Evolutionary conservation across 768 basidiomycete genomes (phyloP).

Genomic region (Mycena vulgaris): DNA sequence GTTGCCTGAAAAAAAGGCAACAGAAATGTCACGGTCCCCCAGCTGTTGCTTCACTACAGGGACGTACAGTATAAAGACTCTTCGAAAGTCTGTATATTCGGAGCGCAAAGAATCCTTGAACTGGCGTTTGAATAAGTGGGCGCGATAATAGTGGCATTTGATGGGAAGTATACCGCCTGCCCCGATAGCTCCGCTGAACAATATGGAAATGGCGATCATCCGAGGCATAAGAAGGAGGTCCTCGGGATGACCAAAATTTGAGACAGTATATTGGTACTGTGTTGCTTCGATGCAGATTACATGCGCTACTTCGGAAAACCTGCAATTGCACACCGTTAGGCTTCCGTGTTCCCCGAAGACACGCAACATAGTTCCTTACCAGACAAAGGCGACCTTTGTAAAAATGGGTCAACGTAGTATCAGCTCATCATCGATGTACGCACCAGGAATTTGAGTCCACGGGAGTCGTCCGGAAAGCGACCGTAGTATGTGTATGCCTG

Average conservation of each 20-base stretch:
- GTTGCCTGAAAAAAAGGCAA: too few species aligned
- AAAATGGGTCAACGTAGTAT: too few species aligned
- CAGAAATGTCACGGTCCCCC: too few species aligned
- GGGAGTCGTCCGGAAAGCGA: too few species aligned
- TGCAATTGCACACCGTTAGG: too few species aligned
- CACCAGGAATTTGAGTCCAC: too few species aligned
- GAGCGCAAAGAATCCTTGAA: constrained; percentile 14
- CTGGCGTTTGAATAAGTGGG: background rate
- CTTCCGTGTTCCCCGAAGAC: too few species aligned
- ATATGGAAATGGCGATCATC: background rate
- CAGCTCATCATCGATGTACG: too few species aligned
- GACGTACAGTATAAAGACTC: background rate
- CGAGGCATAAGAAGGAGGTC: background rate
- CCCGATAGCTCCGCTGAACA: background rate
- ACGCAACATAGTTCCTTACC: constrained; percentile 6
- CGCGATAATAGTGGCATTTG: background rate
- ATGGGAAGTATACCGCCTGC: constrained; percentile 4
- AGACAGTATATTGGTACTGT: constrained; percentile 2
- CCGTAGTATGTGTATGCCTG: too few species aligned
- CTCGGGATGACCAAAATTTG: constrained; percentile 1
- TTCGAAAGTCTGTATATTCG: constrained; percentile 21
- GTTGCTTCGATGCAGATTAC: constrained; percentile 12
- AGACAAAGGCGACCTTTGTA: too few species aligned
- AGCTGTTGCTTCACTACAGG: too few species aligned
- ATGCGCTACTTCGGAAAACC: constrained; percentile 14